Evolutionary conservation across 768 basidiomycete genomes (phyloP).

Genomic region (Tulasnella sp.): DNA sequence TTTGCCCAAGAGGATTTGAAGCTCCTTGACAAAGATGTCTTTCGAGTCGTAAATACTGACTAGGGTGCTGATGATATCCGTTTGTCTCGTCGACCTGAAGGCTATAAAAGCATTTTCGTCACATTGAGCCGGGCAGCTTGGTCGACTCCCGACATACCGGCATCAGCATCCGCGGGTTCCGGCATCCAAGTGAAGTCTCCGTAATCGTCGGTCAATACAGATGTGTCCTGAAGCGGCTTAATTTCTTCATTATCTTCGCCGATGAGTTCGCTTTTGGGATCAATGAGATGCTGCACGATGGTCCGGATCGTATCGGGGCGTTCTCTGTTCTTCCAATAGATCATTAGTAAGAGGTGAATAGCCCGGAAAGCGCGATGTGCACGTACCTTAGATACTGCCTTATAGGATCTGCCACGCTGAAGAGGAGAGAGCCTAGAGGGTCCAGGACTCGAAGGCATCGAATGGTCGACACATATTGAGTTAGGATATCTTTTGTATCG

Average conservation of each 20-base stretch:
- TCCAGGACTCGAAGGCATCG: slow-evolving; percentile 86
- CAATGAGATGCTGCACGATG: slow-evolving; percentile 83
- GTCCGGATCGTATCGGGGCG: slow-evolving; percentile 90
- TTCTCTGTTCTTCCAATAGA: slow-evolving; percentile 46
- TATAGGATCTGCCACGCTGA: slow-evolving; percentile 91
- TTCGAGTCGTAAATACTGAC: slow-evolving; percentile 97
- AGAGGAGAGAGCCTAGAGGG: slow-evolving; percentile 86
- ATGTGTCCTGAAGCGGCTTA: slow-evolving; percentile 60
- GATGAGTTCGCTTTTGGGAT: slow-evolving; percentile 23
- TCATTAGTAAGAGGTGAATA: neutral
- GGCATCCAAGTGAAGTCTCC: slow-evolving; percentile 92
- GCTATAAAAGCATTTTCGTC: slow-evolving; percentile 46
- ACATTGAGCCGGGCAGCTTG: neutral
- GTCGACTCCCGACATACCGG: slow-evolving; percentile 50
- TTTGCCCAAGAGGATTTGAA: slow-evolving; percentile 87
- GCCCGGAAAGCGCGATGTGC: slow-evolving; percentile 18
- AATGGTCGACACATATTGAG: slow-evolving; percentile 89
- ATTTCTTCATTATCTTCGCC: slow-evolving; percentile 32
- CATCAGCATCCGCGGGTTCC: slow-evolving; percentile 93
- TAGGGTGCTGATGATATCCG: slow-evolving; percentile 91
- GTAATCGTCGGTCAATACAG: slow-evolving; percentile 70
- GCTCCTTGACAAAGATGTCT: slow-evolving; percentile 92
- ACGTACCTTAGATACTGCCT: slow-evolving; percentile 75
- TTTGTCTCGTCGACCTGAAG: slow-evolving; percentile 84
- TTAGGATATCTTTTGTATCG: slow-evolving; percentile 84